Percentiles rank a stretch among this genome's conserved stretches.
These are phyloP conservation scores for Primulina eburnea DNA, from an alignment of 257 asterid genomes.

Conservation along the genomic window DNA sequence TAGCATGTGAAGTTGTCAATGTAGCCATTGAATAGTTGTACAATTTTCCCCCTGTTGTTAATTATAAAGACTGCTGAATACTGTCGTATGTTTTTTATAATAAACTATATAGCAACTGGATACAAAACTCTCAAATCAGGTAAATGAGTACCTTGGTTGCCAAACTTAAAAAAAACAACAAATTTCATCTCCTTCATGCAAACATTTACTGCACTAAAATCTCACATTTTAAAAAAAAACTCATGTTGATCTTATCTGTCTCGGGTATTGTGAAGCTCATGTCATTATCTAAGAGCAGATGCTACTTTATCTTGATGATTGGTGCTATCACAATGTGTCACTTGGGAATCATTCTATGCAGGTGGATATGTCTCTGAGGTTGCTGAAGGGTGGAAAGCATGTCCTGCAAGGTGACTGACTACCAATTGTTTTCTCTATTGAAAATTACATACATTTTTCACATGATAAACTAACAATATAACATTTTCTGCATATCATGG, in stretches of 20 bases:
- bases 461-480: slow-evolving; percentile 33
- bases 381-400: slow-evolving; percentile 80
- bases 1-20: slow-evolving; percentile 11
- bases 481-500: slow-evolving; percentile 42
- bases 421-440: slow-evolving; percentile 1
- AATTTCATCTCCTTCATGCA: no score
- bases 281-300: neutral
- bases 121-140: neutral
- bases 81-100: neutral
- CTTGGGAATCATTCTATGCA: slow-evolving; percentile 32
- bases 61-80: neutral
- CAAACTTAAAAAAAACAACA: no score
- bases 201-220: neutral
- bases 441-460: neutral
- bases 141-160: neutral
- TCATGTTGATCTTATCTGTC: slow-evolving; percentile 1
- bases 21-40: neutral
- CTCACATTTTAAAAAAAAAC: no score
- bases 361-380: slow-evolving; percentile 90
- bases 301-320: slow-evolving; percentile 19
- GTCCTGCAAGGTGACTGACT: slow-evolving; percentile 82
- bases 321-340: slow-evolving; percentile 21
- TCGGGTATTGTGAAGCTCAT: neutral
- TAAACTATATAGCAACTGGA: neutral
- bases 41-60: neutral